phyloP scores from a whole-genome alignment of 2,329 filamentous ascomycete species.

The Sporothrix phasma region DNA sequence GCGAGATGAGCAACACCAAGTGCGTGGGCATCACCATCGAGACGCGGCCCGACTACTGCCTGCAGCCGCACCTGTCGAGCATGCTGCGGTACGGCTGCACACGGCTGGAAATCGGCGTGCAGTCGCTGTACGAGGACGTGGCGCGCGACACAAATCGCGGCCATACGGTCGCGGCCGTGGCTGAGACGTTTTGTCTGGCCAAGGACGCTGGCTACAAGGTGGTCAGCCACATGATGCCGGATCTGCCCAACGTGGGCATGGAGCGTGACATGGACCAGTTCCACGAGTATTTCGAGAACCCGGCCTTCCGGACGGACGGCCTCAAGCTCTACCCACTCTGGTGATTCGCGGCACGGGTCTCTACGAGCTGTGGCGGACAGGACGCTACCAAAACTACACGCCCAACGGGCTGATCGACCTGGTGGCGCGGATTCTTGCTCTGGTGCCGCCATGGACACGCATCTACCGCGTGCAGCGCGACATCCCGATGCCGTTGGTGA shows the following conservation, averaged over 20 bases:
- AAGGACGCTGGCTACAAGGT: constrained; percentile 99
- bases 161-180: constrained; percentile 89
- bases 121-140: constrained; percentile 95
- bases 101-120: constrained; percentile 85
- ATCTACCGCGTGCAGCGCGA: constrained; percentile 98
- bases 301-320: constrained; percentile 89
- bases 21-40: constrained; percentile 98
- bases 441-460: constrained; percentile 93
- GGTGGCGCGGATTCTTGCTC: constrained; percentile 86
- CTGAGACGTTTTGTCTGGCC: constrained; percentile 91
- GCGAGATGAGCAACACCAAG: constrained; percentile 91
- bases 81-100: constrained; percentile 99
- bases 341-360: constrained; percentile 94
- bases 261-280: constrained; percentile 96
- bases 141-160: constrained; percentile 96
- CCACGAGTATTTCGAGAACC: constrained; percentile 94
- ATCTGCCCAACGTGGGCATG: constrained; percentile 95
- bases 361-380: constrained; percentile 95
- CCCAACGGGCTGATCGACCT: constrained; percentile 94
- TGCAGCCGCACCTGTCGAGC: constrained; percentile 86
- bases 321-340: constrained; percentile 97
- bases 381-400: constrained; percentile 96
- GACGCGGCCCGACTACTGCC: constrained; percentile 90
- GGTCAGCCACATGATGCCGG: constrained; percentile 99
- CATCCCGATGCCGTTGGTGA: constrained; percentile 99